Evolutionary conservation across 768 basidiomycete genomes (phyloP).

Genomic region (Tubosaeta brunneosetosa): DNA sequence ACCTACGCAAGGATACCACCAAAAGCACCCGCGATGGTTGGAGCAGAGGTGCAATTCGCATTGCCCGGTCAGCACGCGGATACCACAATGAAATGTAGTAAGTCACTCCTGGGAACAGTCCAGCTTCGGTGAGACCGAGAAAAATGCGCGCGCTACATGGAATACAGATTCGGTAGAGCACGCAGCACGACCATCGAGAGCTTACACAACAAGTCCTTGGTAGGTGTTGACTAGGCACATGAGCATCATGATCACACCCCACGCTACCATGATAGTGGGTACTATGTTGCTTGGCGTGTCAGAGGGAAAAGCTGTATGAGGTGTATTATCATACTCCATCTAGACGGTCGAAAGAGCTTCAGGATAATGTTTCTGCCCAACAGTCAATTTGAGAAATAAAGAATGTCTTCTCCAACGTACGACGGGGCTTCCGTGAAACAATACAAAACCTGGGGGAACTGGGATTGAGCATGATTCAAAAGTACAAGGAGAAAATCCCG

Average conservation of each 20-base stretch:
- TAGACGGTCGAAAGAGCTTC: constrained; percentile 33
- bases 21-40: constrained; percentile 51
- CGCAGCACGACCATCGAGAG: neutral
- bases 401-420: constrained; percentile 18
- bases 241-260: constrained; percentile 37
- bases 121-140: constrained; percentile 46
- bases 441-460: constrained; percentile 29
- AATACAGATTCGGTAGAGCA: neutral
- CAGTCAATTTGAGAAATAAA: constrained; percentile 1
- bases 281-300: constrained; percentile 28
- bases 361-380: constrained; percentile 33
- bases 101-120: constrained; percentile 38
- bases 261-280: constrained; percentile 35
- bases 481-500: constrained; percentile 1
- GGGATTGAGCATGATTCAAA: neutral
- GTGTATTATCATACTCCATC: constrained; percentile 28
- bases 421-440: constrained; percentile 36
- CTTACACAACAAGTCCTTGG: constrained; percentile 30
- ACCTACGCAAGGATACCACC: constrained; percentile 47
- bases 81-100: constrained; percentile 59
- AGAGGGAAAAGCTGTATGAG: constrained; percentile 1
- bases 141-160: constrained; percentile 35
- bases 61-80: constrained; percentile 51
- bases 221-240: constrained; percentile 36
- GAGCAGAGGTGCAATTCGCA: constrained; percentile 59